These are phyloP conservation scores for Penicillium sp. DNA, from an alignment of 2,329 filamentous ascomycete species.

Conservation along the genomic window DNA sequence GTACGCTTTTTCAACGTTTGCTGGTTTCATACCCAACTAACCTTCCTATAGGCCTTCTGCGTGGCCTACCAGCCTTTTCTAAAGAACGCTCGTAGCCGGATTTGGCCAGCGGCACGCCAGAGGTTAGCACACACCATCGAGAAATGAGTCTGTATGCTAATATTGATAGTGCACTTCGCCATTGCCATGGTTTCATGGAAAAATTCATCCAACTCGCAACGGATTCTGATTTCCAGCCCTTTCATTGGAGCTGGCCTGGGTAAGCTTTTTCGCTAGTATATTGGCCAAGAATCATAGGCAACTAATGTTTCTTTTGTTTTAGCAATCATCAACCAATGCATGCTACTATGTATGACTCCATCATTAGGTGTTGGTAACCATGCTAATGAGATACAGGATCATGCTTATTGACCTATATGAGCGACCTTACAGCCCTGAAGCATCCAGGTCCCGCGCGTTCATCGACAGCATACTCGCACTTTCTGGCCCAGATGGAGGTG, in stretches of 20 bases:
- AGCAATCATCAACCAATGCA: slow-evolving; percentile 48
- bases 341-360: slow-evolving; percentile 38
- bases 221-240: slow-evolving; percentile 49
- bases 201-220: slow-evolving; percentile 51
- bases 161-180: slow-evolving; percentile 43
- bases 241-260: slow-evolving; percentile 52
- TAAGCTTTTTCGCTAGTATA: slow-evolving; percentile 15
- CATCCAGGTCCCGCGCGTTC: slow-evolving; percentile 46
- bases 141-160: slow-evolving; percentile 8
- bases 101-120: slow-evolving; percentile 49
- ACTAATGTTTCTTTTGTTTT: slow-evolving; percentile 15
- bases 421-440: slow-evolving; percentile 47
- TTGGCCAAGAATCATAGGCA: background rate
- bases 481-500: slow-evolving; percentile 46
- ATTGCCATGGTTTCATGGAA: slow-evolving; percentile 51
- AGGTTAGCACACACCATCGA: slow-evolving; percentile 30
- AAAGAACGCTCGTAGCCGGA: slow-evolving; percentile 49
- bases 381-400: slow-evolving; percentile 36
- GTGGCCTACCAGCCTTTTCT: slow-evolving; percentile 51
- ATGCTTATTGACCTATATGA: slow-evolving; percentile 52
- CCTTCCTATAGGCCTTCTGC: slow-evolving; percentile 42
- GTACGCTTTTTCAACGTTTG: slow-evolving; percentile 21
- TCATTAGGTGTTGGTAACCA: background rate
- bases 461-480: slow-evolving; percentile 50
- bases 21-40: background rate